phyloP scores from a whole-genome alignment of 169 alveolate species.

The Prorocentrum cordatum region DNA sequence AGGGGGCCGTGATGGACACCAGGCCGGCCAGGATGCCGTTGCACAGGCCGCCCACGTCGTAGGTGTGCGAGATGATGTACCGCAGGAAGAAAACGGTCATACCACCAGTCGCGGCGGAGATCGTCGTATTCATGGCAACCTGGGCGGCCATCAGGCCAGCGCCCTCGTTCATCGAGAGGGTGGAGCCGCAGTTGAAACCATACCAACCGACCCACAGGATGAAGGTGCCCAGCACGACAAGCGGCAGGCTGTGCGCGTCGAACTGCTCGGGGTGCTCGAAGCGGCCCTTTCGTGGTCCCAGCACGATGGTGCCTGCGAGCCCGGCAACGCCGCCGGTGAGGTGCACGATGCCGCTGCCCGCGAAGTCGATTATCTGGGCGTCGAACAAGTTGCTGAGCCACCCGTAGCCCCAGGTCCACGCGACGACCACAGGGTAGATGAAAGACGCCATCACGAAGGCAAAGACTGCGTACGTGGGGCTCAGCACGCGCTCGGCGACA shows the following conservation, averaged over 20 bases:
- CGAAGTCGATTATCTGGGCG: no score
- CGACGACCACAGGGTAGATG: constrained; percentile 1
- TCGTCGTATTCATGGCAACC: constrained; percentile 32
- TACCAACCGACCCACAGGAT: constrained; percentile 30
- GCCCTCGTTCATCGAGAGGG: neutral
- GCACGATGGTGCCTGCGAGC: no score
- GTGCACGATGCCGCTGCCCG: no score
- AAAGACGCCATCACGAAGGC: neutral
- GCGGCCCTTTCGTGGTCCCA: no score
- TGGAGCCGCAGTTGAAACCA: constrained; percentile 26
- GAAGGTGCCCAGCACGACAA: constrained; percentile 13
- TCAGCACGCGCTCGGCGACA: constrained; percentile 12
- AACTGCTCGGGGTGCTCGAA: no score
- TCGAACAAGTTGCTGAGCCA: no score
- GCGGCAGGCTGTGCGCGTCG: neutral
- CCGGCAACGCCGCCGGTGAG: no score
- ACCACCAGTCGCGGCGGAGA: constrained; percentile 17
- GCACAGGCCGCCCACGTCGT: neutral
- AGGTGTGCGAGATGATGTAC: neutral
- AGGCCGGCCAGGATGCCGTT: constrained; percentile 70
- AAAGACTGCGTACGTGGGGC: neutral
- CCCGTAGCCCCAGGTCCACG: constrained; percentile 15
- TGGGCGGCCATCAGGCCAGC: constrained; percentile 3
- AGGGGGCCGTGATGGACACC: constrained; percentile 67
- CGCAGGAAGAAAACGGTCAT: neutral